phyloP scores from a whole-genome alignment of 2,329 filamentous ascomycete species.

The Verticillium tricorpus region DNA sequence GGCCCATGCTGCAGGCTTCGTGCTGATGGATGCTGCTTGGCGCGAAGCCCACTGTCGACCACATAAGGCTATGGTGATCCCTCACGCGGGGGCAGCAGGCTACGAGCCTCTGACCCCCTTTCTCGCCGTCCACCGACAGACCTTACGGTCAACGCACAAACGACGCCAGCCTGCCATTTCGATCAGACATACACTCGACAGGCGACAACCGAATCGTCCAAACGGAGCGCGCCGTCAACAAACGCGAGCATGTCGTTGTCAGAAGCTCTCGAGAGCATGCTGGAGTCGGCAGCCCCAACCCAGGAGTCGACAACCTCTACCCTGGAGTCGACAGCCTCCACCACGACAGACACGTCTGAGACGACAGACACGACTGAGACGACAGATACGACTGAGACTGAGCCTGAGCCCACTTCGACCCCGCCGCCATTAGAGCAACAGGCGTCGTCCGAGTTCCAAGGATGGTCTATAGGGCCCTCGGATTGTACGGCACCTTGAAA shows the following conservation, averaged over 20 bases:
- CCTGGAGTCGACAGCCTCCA: neutral
- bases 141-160: neutral
- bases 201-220: neutral
- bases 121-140: neutral
- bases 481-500: neutral
- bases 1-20: neutral
- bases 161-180: neutral
- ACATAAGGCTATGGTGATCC: neutral
- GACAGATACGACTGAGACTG: no score
- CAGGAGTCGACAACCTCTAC: neutral
- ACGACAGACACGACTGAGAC: neutral
- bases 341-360: neutral
- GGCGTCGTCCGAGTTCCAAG: neutral
- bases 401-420: neutral
- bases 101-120: neutral
- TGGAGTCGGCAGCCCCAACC: neutral
- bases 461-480: neutral
- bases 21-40: neutral
- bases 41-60: neutral
- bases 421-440: neutral
- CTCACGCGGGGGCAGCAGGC: neutral
- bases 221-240: neutral
- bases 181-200: neutral
- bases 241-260: neutral
- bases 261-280: neutral